Base-by-base conservation (phyloP, 2,329 filamentous ascomycete genomes). In the Eutypella sp. region DNA sequence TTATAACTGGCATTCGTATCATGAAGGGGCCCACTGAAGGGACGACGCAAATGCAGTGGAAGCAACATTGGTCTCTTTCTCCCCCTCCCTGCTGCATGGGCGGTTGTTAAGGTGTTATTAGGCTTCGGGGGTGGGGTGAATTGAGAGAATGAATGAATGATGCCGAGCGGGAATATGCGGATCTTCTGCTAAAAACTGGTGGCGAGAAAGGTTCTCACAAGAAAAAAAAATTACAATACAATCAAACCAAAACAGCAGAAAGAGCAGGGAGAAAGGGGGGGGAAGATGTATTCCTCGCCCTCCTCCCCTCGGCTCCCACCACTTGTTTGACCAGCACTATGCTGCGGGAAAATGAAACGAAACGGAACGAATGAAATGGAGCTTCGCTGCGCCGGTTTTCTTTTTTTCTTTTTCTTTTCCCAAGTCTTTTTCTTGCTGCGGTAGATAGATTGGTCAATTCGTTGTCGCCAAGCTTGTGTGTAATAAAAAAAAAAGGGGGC, bases 401-500 rank as follows among this genome's bases (percentile, higher is more conserved):
- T 55, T 55, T 50, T 49, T 54, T 50, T 55, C 48, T 51, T 41
- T 52, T 50, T 9, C 16, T 22, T 19, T 19, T 18, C 45, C 38
- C 40, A 48, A n/a, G 46, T 47, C 49, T 52, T 53, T 53, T 48
- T 57, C 57, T 47, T 24, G 24, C 47, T 52, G 38, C 42, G 47
- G 54, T 60, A 61, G 57, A 62, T 61, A 61, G 59, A 61, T 52
- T 57, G 59, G 52, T 52, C 54, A 57, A 56, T 53, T 51, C 54
- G 53, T 55, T 37, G 18, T 8, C 5, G 7, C 36, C 19, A 24
- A 22, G 20, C 36, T 39, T 15, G 19, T 39, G 18, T 22, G 18
- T 39, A 39, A 39, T 39, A 22, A n/a, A n/a, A n/a, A n/a, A n/a
- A n/a, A n/a, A n/a, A n/a, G n/a, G n/a, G n/a, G n/a, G n/a, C n/a